A percentile compares a stretch with the other conserved stretches of the same genome.
Conservation (phyloP, 768 basidiomycete species). For the Bullera alba region DNA sequence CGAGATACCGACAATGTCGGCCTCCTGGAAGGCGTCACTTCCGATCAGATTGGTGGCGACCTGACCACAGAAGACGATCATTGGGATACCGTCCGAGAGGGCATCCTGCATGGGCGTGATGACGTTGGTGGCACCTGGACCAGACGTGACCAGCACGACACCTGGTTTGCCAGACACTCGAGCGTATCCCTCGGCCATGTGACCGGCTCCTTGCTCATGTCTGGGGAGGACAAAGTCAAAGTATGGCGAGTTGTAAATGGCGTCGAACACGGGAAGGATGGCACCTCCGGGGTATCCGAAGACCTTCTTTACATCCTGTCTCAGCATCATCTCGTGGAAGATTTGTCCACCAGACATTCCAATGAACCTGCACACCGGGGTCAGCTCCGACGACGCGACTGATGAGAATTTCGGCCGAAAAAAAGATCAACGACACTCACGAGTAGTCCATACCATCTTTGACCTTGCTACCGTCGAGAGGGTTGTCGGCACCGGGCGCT, state of each 20-base stretch:
- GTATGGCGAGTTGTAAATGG: constrained; percentile 90
- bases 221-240: constrained; percentile 93
- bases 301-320: constrained; percentile 90
- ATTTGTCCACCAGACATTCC: constrained; percentile 94
- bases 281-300: constrained; percentile 98
- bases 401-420: not conserved
- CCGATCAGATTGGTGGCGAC: constrained; percentile 99
- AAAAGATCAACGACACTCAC: constrained; percentile 24
- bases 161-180: constrained; percentile 96
- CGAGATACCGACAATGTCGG: constrained; percentile 92
- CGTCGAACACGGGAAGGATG: constrained; percentile 98
- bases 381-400: constrained; percentile 48
- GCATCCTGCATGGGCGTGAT: constrained; percentile 98
- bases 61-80: constrained; percentile 94
- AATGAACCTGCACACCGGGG: constrained; percentile 58
- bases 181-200: constrained; percentile 99
- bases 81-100: constrained; percentile 82
- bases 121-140: constrained; percentile 96
- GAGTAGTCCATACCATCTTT: constrained; percentile 38
- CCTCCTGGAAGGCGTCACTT: constrained; percentile 99
- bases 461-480: constrained; percentile 18
- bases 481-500: constrained; percentile 22
- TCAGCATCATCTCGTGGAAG: constrained; percentile 99
- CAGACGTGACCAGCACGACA: constrained; percentile 95
- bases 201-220: constrained; percentile 96